A percentile compares a stretch with the other conserved stretches of the same genome.
These are phyloP conservation scores for Tremella fuciformis DNA, from an alignment of 768 basidiomycete genomes.

Conservation along the genomic window DNA sequence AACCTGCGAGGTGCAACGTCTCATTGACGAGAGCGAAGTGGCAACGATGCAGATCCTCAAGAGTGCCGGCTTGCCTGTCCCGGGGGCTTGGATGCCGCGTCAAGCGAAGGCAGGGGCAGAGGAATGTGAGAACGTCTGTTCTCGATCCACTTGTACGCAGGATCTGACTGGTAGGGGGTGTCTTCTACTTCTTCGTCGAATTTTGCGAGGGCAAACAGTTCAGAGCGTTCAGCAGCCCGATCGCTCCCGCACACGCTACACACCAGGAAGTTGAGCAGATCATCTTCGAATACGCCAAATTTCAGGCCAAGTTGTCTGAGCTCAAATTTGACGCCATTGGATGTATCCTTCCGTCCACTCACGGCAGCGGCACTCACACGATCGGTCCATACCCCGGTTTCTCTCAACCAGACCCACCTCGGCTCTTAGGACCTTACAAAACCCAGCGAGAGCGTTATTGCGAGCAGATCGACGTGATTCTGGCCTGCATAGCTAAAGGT, in stretches of 20 bases:
- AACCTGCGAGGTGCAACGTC: not conserved
- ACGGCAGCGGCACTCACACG: not conserved
- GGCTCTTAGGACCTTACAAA: not conserved
- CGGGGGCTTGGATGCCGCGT: not conserved
- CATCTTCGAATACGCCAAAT: not conserved
- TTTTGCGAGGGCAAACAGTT: too few relatives aligned
- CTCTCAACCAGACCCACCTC: not conserved
- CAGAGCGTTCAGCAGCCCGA: too few relatives aligned
- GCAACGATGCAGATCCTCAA: constrained; percentile 5
- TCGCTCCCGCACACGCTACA: too few relatives aligned
- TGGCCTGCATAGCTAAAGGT: not conserved
- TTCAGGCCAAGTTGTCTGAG: not conserved
- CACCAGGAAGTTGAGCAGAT: too few relatives aligned
- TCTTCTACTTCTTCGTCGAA: too few relatives aligned
- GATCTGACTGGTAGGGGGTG: too few relatives aligned
- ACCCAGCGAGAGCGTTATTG: not conserved
- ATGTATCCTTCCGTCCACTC: not conserved
- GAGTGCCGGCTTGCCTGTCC: not conserved
- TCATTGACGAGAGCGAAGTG: constrained; percentile 8
- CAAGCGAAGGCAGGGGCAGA: too few relatives aligned
- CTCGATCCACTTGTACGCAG: too few relatives aligned
- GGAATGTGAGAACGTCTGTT: too few relatives aligned
- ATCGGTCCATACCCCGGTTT: not conserved
- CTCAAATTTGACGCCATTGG: not conserved
- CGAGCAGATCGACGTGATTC: not conserved